These are phyloP conservation scores for Sugiyamaella japonica DNA, from an alignment of 1,139 yeast species.

Conservation along the genomic window DNA sequence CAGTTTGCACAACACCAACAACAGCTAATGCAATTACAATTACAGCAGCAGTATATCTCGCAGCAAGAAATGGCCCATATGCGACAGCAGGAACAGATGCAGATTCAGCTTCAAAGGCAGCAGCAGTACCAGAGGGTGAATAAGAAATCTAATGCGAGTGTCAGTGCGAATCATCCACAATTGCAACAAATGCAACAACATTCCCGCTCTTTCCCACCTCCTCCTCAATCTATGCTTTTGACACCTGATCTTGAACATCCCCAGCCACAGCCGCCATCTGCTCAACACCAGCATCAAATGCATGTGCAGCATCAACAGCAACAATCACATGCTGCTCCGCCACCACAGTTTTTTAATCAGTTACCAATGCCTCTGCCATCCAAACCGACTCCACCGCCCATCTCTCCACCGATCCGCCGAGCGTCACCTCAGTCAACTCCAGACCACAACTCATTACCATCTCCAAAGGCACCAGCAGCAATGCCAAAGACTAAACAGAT, in stretches of 20 bases:
- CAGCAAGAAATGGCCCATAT: conserved; percentile 8
- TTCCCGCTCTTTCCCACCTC: conserved; percentile 2
- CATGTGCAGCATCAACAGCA: conserved; percentile 5
- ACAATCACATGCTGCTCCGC: conserved; percentile 5
- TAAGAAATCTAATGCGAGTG: too few species aligned
- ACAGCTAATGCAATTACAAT: conserved; percentile 5
- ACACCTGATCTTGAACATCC: conserved; percentile 20
- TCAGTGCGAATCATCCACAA: conserved; percentile 5
- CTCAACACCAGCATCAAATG: conserved; percentile 13
- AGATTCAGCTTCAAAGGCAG: conserved; percentile 11
- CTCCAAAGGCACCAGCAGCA: conserved; percentile 15
- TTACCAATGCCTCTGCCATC: background rate
- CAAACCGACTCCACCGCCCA: conserved; percentile 13
- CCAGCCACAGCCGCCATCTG: conserved; percentile 6
- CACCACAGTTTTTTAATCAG: background rate
- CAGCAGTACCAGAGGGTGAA: background rate
- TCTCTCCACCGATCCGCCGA: conserved; percentile 9
- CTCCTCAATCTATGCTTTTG: conserved; percentile 15
- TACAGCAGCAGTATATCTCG: conserved; percentile 13
- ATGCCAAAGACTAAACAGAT: conserved; percentile 19
- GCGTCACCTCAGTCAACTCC: conserved; percentile 14
- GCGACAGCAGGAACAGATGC: conserved; percentile 12
- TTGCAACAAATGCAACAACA: background rate
- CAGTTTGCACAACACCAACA: conserved; percentile 5
- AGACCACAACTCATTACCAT: conserved; percentile 8